Evolutionary conservation across 2,329 filamentous ascomycete genomes (phyloP).

Genomic region (Neospermospora avenae): DNA sequence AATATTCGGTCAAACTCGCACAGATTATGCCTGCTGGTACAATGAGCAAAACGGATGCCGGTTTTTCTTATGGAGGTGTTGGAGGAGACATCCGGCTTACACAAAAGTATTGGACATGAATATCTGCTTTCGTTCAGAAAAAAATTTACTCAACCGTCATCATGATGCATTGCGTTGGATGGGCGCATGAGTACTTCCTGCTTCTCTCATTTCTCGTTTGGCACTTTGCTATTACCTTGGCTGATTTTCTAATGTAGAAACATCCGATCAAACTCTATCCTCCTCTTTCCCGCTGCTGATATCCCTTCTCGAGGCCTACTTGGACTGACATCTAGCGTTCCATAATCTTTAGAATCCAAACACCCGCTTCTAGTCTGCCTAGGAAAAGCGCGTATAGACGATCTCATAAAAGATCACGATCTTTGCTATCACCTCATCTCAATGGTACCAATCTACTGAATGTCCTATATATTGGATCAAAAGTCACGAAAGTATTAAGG

Average conservation of each 20-base stretch:
- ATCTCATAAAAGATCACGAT: conserved; percentile 14
- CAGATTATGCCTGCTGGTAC: conserved; percentile 26
- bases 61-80: conserved; percentile 25
- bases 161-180: conserved; percentile 50
- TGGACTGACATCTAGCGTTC: conserved; percentile 36
- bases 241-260: conserved; percentile 19
- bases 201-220: conserved; percentile 31
- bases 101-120: conserved; percentile 39
- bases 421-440: neutral
- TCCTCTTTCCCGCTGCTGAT: conserved; percentile 43
- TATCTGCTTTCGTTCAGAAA: conserved; percentile 42
- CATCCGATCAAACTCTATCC: conserved; percentile 38
- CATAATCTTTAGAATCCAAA: conserved; percentile 26
- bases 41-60: conserved; percentile 29
- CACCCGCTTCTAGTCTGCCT: conserved; percentile 41
- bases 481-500: too few species aligned
- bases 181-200: conserved; percentile 44
- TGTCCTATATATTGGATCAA: too few species aligned
- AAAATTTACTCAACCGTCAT: conserved; percentile 44
- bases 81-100: conserved; percentile 24
- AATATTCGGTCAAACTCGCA: conserved; percentile 28
- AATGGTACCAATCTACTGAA: too few species aligned
- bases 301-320: conserved; percentile 31
- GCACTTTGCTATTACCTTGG: too few species aligned
- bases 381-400: conserved; percentile 38